phyloP scores from a whole-genome alignment of 306 rosid genomes.

The Arachis stenosperma region DNA sequence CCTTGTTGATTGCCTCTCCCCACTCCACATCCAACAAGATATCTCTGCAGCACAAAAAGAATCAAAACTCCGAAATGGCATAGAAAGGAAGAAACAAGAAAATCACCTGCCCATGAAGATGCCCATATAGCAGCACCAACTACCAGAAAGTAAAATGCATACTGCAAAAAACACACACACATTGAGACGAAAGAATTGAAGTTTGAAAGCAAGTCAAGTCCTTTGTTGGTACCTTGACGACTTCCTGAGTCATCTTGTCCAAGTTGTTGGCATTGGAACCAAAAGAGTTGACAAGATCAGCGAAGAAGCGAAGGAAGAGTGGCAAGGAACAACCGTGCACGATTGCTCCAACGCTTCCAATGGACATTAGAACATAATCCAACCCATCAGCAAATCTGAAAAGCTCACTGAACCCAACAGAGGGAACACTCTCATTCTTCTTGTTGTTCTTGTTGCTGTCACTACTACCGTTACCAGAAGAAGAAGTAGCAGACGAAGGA shows the following conservation, averaged over 20 bases:
- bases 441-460: slow-evolving; percentile 45
- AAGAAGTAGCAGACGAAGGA: neutral
- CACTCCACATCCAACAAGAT: slow-evolving; percentile 99
- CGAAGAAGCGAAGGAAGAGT: slow-evolving; percentile 89
- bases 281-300: slow-evolving; percentile 96
- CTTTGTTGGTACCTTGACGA: slow-evolving; percentile 64
- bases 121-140: slow-evolving; percentile 99
- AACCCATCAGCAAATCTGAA: slow-evolving; percentile 94
- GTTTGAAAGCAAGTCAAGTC: neutral
- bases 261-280: slow-evolving; percentile 83
- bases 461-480: neutral
- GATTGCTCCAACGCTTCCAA: slow-evolving; percentile 87
- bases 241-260: slow-evolving; percentile 91
- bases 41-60: slow-evolving; percentile 63
- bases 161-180: slow-evolving; percentile 55
- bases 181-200: neutral
- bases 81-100: neutral
- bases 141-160: slow-evolving; percentile 92
- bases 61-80: neutral
- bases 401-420: slow-evolving; percentile 69
- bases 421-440: slow-evolving; percentile 57
- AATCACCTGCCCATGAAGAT: slow-evolving; percentile 95
- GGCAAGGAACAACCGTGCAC: slow-evolving; percentile 97
- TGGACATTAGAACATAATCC: slow-evolving; percentile 79
- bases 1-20: slow-evolving; percentile 92